Base-by-base conservation (phyloP, 1,139 yeast genomes). In the Protomyces inouyei region DNA sequence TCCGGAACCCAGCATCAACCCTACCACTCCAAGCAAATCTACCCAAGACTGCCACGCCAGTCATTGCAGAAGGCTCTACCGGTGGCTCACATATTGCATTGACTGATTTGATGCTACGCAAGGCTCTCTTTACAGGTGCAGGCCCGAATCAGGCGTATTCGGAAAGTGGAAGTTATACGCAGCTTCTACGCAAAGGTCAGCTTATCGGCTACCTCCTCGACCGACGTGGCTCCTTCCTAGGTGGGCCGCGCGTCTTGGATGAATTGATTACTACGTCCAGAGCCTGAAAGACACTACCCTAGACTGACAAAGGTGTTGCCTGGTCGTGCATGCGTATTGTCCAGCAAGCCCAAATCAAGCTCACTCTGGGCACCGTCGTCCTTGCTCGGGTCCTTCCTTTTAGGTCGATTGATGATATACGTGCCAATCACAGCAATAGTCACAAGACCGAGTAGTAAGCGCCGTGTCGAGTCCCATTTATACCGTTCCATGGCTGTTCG, bases 381-480 rank as follows among this genome's bases (percentile, higher is more conserved):
- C 12, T 40, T 43, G 40, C 28, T 38, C 2, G 21, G 23, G 10
- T 45, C 35, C 10, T 23, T 25, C 48, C 18, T 57, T 51, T 54
- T 28, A 16, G 63, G 63, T 32, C 63, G 38, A n/a, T 59, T 59
- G 63, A 59, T 52, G 37, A 59, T 21, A 23, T 59, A 59, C 14
- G 63, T 59, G 18, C 63, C 63, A 23, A 59, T 46, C n/a, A 59
- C 63, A 37, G 63, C 63, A 18, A 59, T 32, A 6, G 45, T 43
- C 18, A 59, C 63, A 38, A 59, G 36, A 14, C 53, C 60, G 16
- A 60, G 60, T 12, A 60, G 52, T 10, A 60, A 37, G 14, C 64
- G 64, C 25, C 60, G 72, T 70, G 66, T 69, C 64, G 61, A 52
- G 38, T 59, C 63, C 66, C 66, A 64, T 48, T 60, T 59, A 40